phyloP scores from a whole-genome alignment of 345 rosid species.

The Angophora floribunda region DNA sequence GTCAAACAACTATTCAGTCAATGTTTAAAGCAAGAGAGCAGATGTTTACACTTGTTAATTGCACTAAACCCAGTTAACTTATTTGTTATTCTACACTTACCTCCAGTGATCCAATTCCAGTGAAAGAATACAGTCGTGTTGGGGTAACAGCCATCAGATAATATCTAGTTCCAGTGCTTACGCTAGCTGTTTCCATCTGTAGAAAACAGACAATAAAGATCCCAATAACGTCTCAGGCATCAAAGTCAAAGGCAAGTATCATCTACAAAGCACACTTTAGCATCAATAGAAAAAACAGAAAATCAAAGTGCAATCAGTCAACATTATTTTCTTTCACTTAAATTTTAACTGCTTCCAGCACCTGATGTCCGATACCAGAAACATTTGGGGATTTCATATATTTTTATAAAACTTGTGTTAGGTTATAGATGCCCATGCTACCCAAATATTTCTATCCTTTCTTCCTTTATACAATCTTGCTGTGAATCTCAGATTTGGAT shows the following conservation, averaged over 20 bases:
- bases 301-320: not conserved
- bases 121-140: constrained; percentile 89
- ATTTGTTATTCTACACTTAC: constrained; percentile 29
- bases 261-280: not conserved
- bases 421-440: not conserved
- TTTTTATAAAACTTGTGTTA: not conserved
- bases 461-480: not conserved
- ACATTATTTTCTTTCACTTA: not conserved
- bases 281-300: not conserved
- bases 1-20: not conserved
- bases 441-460: not conserved
- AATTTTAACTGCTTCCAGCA: not conserved
- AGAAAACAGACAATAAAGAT: not conserved
- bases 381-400: not conserved
- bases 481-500: not conserved
- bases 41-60: not conserved
- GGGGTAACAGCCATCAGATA: constrained; percentile 99
- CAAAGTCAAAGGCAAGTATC: not conserved
- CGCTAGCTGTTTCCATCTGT: constrained; percentile 89
- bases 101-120: constrained; percentile 87
- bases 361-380: not conserved
- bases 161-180: constrained; percentile 68
- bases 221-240: not conserved
- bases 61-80: not conserved
- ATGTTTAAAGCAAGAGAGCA: not conserved